Evolutionary conservation across 768 basidiomycete genomes (phyloP), one percentile per base, ranked within the genome.

Genomic region (Naganishia kalamii): DNA sequence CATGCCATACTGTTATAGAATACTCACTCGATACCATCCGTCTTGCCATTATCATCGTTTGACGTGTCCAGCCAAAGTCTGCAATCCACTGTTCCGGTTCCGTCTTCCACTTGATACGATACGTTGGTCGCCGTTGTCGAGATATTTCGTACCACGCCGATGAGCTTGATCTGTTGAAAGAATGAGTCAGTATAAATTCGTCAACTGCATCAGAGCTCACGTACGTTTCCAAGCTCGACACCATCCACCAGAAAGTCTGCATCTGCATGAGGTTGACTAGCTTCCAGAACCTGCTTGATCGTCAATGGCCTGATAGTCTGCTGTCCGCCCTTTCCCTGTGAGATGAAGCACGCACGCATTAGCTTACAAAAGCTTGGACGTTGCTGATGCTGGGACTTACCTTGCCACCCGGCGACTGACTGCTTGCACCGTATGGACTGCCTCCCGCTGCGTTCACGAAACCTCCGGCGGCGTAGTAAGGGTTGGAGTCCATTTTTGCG

Each of bases 181-280:
- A n/a, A 8, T 23, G 35, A n/a, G 12, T 61, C 60, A 61, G 44
- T 5, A 8, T 4, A n/a, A 40, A 21, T 30, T 3, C 15, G 29
- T 13, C 27, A 44, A 11, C 23, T 33, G 27, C 12, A 11, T 11
- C 1, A 23, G 6, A 52, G 1, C 47, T n/a, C 1, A 69, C 80
- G 67, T 69, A 90, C 93, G 77, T 90, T 89, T 51, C 88, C 88
- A 65, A 92, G 81, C 68, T 92, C 88, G 4, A 82, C 79, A 30
- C 86, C 88, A 65, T 92, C 92, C 35, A 98, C 81, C 65, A 82
- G 82, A 86, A 91, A 96, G 65, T 93, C 90, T 1, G 89, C 87
- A 70, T 97, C 93, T 0, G 87, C 82, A 74, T 94, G 90, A 5
- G 86, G 82, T 80, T 93, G 92, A n/a, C 80, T 82, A 1, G 92